phyloP scores from a whole-genome alignment of 306 rosid species.

The Mimosa bimucronata region DNA sequence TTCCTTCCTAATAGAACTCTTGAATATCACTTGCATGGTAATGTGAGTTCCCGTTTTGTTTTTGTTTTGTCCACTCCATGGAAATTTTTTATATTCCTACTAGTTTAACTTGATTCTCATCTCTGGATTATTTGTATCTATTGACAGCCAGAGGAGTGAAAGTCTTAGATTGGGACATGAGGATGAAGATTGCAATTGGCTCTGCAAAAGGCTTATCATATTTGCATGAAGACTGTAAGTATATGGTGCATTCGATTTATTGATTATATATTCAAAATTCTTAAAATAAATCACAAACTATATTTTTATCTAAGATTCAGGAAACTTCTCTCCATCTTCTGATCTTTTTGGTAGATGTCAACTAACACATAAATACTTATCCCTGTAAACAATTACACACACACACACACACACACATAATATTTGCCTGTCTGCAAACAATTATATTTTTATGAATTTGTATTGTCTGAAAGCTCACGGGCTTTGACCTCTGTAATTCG shows the following conservation, averaged over 20 bases:
- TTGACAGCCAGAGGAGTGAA: slow-evolving; percentile 55
- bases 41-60: slow-evolving; percentile 43
- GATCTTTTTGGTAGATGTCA: neutral
- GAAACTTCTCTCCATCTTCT: neutral
- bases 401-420: neutral
- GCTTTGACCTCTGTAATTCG: neutral
- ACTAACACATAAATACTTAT: neutral
- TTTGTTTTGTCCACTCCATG: neutral
- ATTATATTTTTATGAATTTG: neutral
- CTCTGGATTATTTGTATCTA: slow-evolving; percentile 11
- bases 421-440: neutral
- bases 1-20: slow-evolving; percentile 85
- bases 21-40: slow-evolving; percentile 89
- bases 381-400: neutral
- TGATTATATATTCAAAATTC: neutral
- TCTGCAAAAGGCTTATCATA: slow-evolving; percentile 93
- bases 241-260: slow-evolving; percentile 18
- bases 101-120: slow-evolving; percentile 21
- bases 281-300: neutral
- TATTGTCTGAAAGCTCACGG: neutral
- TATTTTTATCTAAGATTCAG: neutral
- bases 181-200: slow-evolving; percentile 85
- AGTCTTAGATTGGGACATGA: slow-evolving; percentile 79
- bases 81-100: neutral
- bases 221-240: slow-evolving; percentile 89